Evolutionary conservation across 2,329 filamentous ascomycete species (phyloP).

Genomic region (Cytospora leucostoma): DNA sequence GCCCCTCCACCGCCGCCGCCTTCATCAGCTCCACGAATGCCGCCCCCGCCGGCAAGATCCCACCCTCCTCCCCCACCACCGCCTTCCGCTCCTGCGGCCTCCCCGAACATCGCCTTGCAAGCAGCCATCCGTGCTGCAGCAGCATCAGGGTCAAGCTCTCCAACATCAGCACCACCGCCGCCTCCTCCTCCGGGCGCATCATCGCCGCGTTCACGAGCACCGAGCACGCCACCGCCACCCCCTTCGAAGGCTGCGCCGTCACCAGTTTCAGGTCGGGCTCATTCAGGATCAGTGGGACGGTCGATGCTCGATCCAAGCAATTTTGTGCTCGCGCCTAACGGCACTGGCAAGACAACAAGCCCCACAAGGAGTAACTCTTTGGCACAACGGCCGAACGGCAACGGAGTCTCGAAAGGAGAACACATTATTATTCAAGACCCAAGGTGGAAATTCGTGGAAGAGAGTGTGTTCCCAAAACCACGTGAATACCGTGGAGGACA

Average conservation of each 20-base stretch:
- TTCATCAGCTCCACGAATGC: slow-evolving; percentile 40
- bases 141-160: slow-evolving; percentile 33
- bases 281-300: slow-evolving; percentile 48
- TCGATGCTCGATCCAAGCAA: slow-evolving; percentile 73
- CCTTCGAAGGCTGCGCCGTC: slow-evolving; percentile 35
- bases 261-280: slow-evolving; percentile 34
- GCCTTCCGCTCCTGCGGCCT: slow-evolving; percentile 30
- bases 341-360: slow-evolving; percentile 51
- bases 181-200: slow-evolving; percentile 42
- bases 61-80: slow-evolving; percentile 38
- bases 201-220: slow-evolving; percentile 38
- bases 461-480: slow-evolving; percentile 80
- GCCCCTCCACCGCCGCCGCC: slow-evolving; percentile 42
- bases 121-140: slow-evolving; percentile 43
- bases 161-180: slow-evolving; percentile 38
- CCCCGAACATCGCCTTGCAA: slow-evolving; percentile 43
- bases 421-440: slow-evolving; percentile 70
- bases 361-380: slow-evolving; percentile 43
- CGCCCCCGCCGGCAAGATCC: slow-evolving; percentile 36
- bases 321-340: slow-evolving; percentile 72
- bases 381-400: slow-evolving; percentile 34
- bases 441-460: slow-evolving; percentile 85
- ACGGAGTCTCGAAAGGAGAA: slow-evolving; percentile 34
- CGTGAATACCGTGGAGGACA: slow-evolving; percentile 73
- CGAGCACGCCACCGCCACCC: slow-evolving; percentile 42